phyloP scores from a whole-genome alignment of 257 asterid species.

The Mitragyna speciosa region DNA sequence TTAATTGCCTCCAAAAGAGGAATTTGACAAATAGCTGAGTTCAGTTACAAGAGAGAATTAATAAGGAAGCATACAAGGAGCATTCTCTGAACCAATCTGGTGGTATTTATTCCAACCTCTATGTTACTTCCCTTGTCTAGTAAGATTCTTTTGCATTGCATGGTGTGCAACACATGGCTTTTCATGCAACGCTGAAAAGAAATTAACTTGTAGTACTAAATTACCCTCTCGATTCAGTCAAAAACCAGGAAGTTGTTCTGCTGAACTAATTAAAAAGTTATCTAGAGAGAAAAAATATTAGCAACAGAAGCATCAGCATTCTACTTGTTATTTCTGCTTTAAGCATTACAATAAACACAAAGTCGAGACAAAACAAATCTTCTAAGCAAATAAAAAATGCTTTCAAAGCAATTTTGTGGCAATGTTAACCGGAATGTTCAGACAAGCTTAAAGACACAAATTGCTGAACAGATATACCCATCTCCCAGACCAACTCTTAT shows the following conservation, averaged over 20 bases:
- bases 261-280: background rate
- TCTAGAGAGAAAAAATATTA: background rate
- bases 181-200: background rate
- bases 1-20: background rate
- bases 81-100: background rate
- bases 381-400: background rate
- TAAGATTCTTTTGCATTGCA: background rate
- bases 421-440: background rate
- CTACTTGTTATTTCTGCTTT: background rate
- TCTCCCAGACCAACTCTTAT: background rate
- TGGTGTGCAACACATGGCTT: background rate
- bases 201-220: background rate
- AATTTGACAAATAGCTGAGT: background rate
- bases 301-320: background rate
- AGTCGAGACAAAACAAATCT: background rate
- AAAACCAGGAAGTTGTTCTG: background rate
- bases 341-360: background rate
- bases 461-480: background rate
- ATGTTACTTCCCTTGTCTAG: background rate
- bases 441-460: background rate
- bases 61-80: background rate
- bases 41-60: background rate
- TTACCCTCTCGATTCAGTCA: background rate
- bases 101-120: background rate
- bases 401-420: background rate